phyloP scores from a whole-genome alignment of 495 filamentous ascomycete species.

The Aspergillus ostianus region DNA sequence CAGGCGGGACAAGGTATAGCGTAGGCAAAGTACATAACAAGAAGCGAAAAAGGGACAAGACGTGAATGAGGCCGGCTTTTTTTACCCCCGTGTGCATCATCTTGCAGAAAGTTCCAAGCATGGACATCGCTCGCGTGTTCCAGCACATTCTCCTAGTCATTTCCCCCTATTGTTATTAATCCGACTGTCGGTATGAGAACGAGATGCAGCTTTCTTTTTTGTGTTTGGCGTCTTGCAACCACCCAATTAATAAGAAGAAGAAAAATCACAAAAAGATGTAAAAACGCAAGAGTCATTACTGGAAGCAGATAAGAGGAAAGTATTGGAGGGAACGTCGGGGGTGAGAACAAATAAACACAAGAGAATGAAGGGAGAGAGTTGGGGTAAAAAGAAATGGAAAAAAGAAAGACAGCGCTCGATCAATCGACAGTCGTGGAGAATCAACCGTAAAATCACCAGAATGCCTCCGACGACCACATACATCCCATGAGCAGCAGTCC shows the following conservation, averaged over 20 bases:
- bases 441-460: slow-evolving; percentile 26
- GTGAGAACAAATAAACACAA: slow-evolving; percentile 35
- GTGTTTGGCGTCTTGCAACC: slow-evolving; percentile 21
- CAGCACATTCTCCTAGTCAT: slow-evolving; percentile 28
- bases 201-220: slow-evolving; percentile 19
- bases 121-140: slow-evolving; percentile 23
- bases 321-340: slow-evolving; percentile 38
- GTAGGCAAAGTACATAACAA: slow-evolving; percentile 55
- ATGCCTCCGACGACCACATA: slow-evolving; percentile 24
- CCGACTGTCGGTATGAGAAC: slow-evolving; percentile 18
- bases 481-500: slow-evolving; percentile 22
- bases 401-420: slow-evolving; percentile 29
- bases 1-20: slow-evolving; percentile 44
- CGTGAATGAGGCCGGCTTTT: slow-evolving; percentile 13
- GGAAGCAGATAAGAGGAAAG: slow-evolving; percentile 23
- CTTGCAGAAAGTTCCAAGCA: slow-evolving; percentile 23
- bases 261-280: slow-evolving; percentile 7
- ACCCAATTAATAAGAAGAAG: slow-evolving; percentile 28
- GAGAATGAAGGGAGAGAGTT: slow-evolving; percentile 15
- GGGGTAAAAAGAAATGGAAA: slow-evolving; percentile 17
- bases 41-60: slow-evolving; percentile 45
- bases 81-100: slow-evolving; percentile 22
- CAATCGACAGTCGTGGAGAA: slow-evolving; percentile 33
- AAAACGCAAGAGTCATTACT: slow-evolving; percentile 32
- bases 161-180: slow-evolving; percentile 25